Evolutionary conservation across 257 asterid species (phyloP).

Genomic region (Ligustrum vulgare): DNA sequence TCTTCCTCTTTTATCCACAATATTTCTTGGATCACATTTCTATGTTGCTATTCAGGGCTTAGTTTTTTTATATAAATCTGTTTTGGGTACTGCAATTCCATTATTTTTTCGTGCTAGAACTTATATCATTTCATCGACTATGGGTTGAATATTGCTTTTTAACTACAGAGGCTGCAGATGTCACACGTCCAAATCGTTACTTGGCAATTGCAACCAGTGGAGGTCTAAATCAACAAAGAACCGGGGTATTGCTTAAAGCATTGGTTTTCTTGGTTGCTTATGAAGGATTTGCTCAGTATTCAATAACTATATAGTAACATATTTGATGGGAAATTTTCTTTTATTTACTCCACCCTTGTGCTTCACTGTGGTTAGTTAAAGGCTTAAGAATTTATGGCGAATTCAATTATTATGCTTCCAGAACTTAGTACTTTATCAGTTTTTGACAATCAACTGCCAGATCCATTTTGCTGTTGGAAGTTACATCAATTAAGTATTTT

Average conservation of each 20-base stretch:
- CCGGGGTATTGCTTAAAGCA: slow-evolving; percentile 64
- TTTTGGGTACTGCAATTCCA: slow-evolving; percentile 2
- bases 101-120: too few species aligned
- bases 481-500: slow-evolving; percentile 7
- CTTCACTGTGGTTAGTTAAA: slow-evolving; percentile 9
- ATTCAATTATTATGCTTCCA: not conserved
- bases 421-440: slow-evolving; percentile 1
- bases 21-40: slow-evolving; percentile 9
- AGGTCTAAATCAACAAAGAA: slow-evolving; percentile 97
- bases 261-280: not conserved
- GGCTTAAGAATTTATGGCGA: not conserved
- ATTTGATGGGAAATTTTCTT: slow-evolving; percentile 9
- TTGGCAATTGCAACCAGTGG: slow-evolving; percentile 94
- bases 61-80: slow-evolving; percentile 14
- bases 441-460: not conserved
- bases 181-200: slow-evolving; percentile 60
- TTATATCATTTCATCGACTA: not conserved
- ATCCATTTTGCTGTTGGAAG: not conserved
- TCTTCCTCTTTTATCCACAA: not conserved
- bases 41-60: not conserved
- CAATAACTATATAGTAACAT: slow-evolving; percentile 7
- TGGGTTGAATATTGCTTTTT: slow-evolving; percentile 15
- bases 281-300: slow-evolving; percentile 11
- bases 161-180: slow-evolving; percentile 60
- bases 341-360: not conserved